Base-by-base conservation (phyloP, 805 yeast species). In the Diddensiella transvaalensis region DNA sequence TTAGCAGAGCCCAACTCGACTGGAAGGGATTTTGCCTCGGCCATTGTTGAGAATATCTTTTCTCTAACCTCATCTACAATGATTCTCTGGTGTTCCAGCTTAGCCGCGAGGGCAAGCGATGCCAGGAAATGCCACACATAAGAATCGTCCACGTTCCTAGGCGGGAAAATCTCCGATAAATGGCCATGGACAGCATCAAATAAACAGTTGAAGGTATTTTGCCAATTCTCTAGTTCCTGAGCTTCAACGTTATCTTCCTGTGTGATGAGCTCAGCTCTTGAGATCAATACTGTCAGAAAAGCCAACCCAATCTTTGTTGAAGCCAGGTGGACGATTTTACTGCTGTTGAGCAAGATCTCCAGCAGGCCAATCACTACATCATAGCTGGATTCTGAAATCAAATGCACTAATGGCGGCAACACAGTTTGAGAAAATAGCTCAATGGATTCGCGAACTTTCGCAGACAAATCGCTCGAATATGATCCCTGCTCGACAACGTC, bases 71-170 rank as follows among this genome's bases (percentile, higher is more conserved):
- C 96, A 66, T 89, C 97, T 38, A 91, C 96, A 59, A 91, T 85
- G 52, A 87, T 80, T 71, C 96, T 79, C 75, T 91, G 97, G 43
- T 67, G 69, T 63, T 90, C 96, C 59, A 84, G 84, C 63, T 85
- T 83, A 55, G 97, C 96, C 52, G 96, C 91, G 54, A 91, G 73
- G 0, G 98, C 91, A 52, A 91, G 76, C 11, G 96, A 85, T 19
- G 99, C 99, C 66, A 91, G 77, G 63, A 91, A 90, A 70, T 91
- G 97, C 99, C 99, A 91, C 44, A 88, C 88, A 61, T 90, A 89
- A 32, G 89, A 79, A 55, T 83, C 89, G 60, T 85, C 91, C 47
- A 69, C 73, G 38, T 59, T 54, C 45, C 64, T 63, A 10, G 91
- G 87, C 47, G 96, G 96, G 83, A 91, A 90, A 40, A 90, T 78